Conservation (phyloP, 148 eudicot genomes). For the Rhododendron ovatum region DNA sequence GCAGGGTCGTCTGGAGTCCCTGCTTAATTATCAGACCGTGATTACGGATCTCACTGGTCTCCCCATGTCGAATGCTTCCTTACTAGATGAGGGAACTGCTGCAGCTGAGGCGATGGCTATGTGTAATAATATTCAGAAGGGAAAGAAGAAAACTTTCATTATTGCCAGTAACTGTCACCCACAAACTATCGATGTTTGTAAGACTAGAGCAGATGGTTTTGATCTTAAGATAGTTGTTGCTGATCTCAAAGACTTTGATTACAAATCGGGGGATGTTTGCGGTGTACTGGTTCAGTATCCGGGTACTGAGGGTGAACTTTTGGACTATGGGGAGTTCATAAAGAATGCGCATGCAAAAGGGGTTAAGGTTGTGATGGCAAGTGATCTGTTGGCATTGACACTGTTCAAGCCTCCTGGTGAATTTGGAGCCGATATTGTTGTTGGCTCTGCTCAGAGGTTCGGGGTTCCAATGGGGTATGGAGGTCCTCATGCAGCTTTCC, state of each 20-base stretch:
- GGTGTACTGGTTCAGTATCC: slow-evolving; percentile 97
- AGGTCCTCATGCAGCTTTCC: slow-evolving; percentile 96
- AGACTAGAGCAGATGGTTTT: slow-evolving; percentile 92
- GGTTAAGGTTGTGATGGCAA: slow-evolving; percentile 92
- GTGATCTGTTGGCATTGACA: slow-evolving; percentile 87
- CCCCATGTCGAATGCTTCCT: slow-evolving; percentile 91
- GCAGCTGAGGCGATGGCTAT: slow-evolving; percentile 99
- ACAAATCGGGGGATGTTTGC: slow-evolving; percentile 76
- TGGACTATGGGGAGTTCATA: slow-evolving; percentile 81
- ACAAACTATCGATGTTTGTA: slow-evolving; percentile 79
- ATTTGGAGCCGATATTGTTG: slow-evolving; percentile 85
- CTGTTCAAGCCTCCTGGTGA: slow-evolving; percentile 96
- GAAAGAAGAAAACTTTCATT: slow-evolving; percentile 84
- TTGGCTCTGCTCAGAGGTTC: slow-evolving; percentile 95
- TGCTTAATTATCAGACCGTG: slow-evolving; percentile 82
- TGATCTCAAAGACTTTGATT: slow-evolving; percentile 72
- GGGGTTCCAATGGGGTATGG: slow-evolving; percentile 99
- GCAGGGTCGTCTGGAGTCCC: slow-evolving; percentile 85
- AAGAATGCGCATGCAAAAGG: slow-evolving; percentile 89
- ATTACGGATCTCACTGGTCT: slow-evolving; percentile 83
- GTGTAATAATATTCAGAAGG: slow-evolving; percentile 86
- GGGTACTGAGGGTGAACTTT: slow-evolving; percentile 87
- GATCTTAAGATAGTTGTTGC: slow-evolving; percentile 57
- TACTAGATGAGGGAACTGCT: slow-evolving; percentile 92
- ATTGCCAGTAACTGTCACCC: slow-evolving; percentile 89